Conservation (phyloP, 768 basidiomycete genomes). For the Termitomyces heimii region DNA sequence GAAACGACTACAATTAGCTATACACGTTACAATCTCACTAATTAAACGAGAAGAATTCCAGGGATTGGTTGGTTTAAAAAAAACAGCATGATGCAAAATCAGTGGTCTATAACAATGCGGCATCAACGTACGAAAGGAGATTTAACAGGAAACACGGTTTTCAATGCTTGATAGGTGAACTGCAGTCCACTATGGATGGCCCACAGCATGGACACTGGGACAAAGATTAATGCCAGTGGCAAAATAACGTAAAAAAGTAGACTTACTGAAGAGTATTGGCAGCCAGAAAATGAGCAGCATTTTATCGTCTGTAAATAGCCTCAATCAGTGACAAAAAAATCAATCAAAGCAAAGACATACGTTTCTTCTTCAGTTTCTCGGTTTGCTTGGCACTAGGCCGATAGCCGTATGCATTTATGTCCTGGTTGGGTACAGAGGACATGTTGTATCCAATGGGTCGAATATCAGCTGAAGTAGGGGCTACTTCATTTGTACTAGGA, state of each 20-base stretch:
- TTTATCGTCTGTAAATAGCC: slow-evolving; percentile 55
- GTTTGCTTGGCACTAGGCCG: slow-evolving; percentile 42
- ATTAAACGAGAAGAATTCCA: not conserved
- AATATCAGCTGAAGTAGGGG: slow-evolving; percentile 24
- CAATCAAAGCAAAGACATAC: slow-evolving; percentile 34
- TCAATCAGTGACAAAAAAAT: slow-evolving; percentile 7
- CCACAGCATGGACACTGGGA: slow-evolving; percentile 56
- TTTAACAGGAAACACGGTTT: slow-evolving; percentile 41
- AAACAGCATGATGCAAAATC: not conserved
- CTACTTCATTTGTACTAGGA: not conserved
- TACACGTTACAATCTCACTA: slow-evolving; percentile 10
- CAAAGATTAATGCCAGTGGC: slow-evolving; percentile 1
- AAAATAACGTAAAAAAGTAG: not conserved
- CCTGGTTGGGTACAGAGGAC: slow-evolving; percentile 51
- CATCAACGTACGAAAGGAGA: slow-evolving; percentile 29
- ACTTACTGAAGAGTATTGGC: slow-evolving; percentile 75
- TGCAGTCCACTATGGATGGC: slow-evolving; percentile 50
- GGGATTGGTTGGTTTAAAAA: slow-evolving; percentile 1
- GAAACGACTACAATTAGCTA: not conserved
- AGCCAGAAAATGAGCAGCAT: slow-evolving; percentile 88
- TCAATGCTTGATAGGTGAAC: slow-evolving; percentile 44
- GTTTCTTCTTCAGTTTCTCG: slow-evolving; percentile 57
- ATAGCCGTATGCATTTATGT: slow-evolving; percentile 66
- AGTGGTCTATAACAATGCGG: slow-evolving; percentile 14
- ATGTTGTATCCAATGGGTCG: slow-evolving; percentile 41